Evolutionary conservation across 2,329 filamentous ascomycete genomes (phyloP).

Genomic region (Sporothrix schenckii): DNA sequence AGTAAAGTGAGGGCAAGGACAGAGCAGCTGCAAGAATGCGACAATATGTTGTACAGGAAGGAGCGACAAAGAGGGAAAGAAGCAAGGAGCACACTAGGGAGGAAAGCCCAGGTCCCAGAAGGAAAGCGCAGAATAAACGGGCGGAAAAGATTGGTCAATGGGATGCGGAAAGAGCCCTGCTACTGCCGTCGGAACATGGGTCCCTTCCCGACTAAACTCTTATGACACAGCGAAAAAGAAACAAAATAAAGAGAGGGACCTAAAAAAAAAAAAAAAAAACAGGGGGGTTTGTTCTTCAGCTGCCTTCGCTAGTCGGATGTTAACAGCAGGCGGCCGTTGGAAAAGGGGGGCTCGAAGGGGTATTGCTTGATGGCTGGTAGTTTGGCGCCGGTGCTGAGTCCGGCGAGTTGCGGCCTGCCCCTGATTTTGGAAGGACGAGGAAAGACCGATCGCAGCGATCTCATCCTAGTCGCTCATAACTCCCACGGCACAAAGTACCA

Average conservation of each 20-base stretch:
- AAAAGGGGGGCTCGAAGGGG: background rate
- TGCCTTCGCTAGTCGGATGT: conserved; percentile 5
- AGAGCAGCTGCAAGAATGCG: conserved; percentile 14
- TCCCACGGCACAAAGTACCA: conserved; percentile 1
- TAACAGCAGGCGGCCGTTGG: conserved; percentile 22
- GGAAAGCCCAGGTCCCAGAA: conserved; percentile 22
- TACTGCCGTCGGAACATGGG: conserved; percentile 24
- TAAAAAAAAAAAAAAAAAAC: conserved; percentile 10
- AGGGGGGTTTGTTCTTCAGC: conserved; percentile 11
- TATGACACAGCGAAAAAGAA: background rate
- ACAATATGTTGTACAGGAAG: conserved; percentile 20
- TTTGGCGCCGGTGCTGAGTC: conserved; percentile 20
- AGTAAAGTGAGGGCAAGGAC: conserved; percentile 16
- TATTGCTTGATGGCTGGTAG: background rate
- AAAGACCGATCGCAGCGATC: conserved; percentile 1
- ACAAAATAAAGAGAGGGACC: conserved; percentile 5
- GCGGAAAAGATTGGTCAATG: conserved; percentile 31
- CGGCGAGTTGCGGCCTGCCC: conserved; percentile 22
- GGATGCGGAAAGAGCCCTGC: conserved; percentile 9
- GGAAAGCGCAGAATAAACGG: background rate
- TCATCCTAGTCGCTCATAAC: conserved; percentile 1
- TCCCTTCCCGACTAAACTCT: conserved; percentile 10
- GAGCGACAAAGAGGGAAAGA: conserved; percentile 23
- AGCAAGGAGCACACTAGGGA: conserved; percentile 2
- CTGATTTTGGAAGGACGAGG: conserved; percentile 19